Base-by-base conservation (phyloP, 1,139 yeast genomes). In the Hemisphaericaspora xylanilytica region DNA sequence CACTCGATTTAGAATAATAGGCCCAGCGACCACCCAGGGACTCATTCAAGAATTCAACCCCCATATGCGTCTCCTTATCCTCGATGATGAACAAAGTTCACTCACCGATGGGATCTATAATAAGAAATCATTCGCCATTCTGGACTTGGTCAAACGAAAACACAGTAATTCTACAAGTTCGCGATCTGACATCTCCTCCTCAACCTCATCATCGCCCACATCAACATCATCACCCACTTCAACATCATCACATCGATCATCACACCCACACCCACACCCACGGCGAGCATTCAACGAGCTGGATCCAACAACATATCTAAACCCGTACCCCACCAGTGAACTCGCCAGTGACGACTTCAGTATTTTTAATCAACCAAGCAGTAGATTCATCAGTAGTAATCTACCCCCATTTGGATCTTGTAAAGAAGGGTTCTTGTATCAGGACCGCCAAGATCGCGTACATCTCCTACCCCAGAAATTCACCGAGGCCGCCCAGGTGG, bases 351-450 rank as follows among this genome's bases (percentile, higher is more conserved):
- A 37, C 11, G 41, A 42, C 20, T 26, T 28, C 22, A 17, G 20
- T 8, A 33, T 31, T 20, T 18, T 28, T 7, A 17, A 38, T 5
- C 22, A 16, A 6, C 25, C 36, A 12, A 32, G 35, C 17, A 42
- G 43, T 34, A 42, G 48, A 10, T 63, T 58, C 43, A 53, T 66
- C 11, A 66, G 73, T 13, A 53, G 56, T 41, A 52, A 61, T 20
- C 43, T 61, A 36, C 77, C 76, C 0, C 75, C 75, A 1, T 70
- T 71, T 52, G 75, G 73, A 2, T 46, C 51, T 3, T 65, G 61
- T 36, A 58, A 53, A 36, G 73, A 69, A 41, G 47, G 64, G 0
- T 35, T 58, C n/a, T 38, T 52, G n/a, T 61, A 59, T 38, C 40
- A 43, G 12, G 47, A 48, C 5, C 44, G 11, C 5, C 26, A 5